Evolutionary conservation across 768 basidiomycete genomes (phyloP), one percentile per base, ranked within the genome.

Genomic region (Hydnomerulius pinastri): DNA sequence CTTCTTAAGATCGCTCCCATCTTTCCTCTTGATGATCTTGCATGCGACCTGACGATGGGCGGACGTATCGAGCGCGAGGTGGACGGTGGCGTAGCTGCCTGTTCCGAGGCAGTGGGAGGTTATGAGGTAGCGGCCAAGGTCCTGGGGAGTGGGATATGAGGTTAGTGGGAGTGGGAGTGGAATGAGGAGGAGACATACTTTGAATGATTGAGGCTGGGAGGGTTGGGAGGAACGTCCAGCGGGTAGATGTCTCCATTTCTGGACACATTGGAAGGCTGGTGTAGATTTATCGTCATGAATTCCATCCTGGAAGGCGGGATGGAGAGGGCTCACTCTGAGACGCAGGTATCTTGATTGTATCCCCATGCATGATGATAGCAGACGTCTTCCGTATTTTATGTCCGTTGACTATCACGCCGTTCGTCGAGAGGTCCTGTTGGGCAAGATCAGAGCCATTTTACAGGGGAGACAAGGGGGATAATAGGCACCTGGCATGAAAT

Each of bases 31-130:
- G 61, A 92, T 87, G 50, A 83, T 90, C 66, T 92, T 92, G 66
- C 90, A 92, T 18, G 90, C 90, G 23, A 90, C 87, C 68, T 92
- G 90, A 37, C 82, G 77, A 56, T 82, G 77, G 39, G 74, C 79
- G 8, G 68, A 64, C 9, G 75, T 79, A 60, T 90, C 87, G 50
- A 89, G 73, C 15, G 89, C 88, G 20, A 92, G 77, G 59, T 90
- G 85, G 1, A 92, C 90, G 1, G 84, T 86, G 0, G 90, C 90
- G 66, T 91, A 92, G 35, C 86, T 86, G 4, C 90, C 90, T 20
- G 81, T 84, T 35, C 90, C 90, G 11, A 92, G 77, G 57, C 84
- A 87, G 52, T 91, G 87, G 4, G 85, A 83, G 17, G 86, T 89
- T n/a, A 92, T 82, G 13, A 80, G 69, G 58, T 88, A 91, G 39